Base-by-base conservation (phyloP, 2,329 filamentous ascomycete genomes). In the Colletotrichum plurivorum region DNA sequence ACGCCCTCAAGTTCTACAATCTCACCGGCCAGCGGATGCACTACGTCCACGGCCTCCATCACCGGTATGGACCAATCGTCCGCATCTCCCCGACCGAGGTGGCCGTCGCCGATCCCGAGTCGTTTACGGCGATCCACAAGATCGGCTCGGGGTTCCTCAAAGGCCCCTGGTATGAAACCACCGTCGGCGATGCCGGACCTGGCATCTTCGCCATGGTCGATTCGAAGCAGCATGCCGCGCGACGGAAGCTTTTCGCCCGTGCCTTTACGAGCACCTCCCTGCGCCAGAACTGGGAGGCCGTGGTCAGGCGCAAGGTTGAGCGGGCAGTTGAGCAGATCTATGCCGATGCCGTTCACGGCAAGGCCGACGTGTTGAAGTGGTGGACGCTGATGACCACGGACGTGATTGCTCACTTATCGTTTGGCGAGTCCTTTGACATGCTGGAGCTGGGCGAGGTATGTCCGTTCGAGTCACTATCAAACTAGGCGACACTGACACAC, bases 41-140 rank as follows among this genome's bases (percentile, higher is more conserved):
- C 52, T 89, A 90, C 69, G 82, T 90, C 27, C 88, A 91, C 71
- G 63, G 72, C 0, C 79, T 90, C 13, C 89, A 91, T 74, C 73
- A 81, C 56, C 77, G 75, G 51, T 89, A 90, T 69, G 76, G 76
- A 0, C 75, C 73, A 9, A 63, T 77, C 6, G 75, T 78, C 16
- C 74, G 75, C 27, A 70, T 76, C 9, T 64, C 58, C 18, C 75
- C 76, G 2, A 70, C 72, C 22, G 71, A 74, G 10, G 71, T 78
- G 16, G 69, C 65, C 51, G 57, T 77, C 10, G 61, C 72, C 7
- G 71, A 76, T 18, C 46, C 75, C 12, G 67, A 72, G 5, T 69
- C 64, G 43, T 62, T 74, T 31, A 75, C 72, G 43, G 56, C 63
- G 80, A 48, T 88, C 78, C 70, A 83, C 65, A 59, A 64, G 64